Base-by-base conservation (phyloP, 192 early-diverging fungal species). In the Chytriomyces confervae region DNA sequence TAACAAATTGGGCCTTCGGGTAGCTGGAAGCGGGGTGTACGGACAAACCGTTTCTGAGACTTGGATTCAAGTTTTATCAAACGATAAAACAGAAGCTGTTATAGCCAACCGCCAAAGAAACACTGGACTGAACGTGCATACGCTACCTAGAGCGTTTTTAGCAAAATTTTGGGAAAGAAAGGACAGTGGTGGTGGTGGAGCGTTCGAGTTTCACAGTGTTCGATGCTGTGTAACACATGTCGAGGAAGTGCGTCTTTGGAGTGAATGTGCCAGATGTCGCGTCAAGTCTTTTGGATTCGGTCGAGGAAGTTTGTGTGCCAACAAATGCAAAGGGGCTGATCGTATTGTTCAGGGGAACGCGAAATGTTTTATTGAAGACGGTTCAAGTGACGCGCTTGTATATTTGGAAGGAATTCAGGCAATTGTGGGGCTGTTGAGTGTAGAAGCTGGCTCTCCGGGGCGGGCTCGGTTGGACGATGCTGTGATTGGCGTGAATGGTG, bases 371-470 rank as follows among this genome's bases (percentile, higher is more conserved):
- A 29, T 71, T 18, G 69, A 71, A 2, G 69, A 71, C 45, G 69
- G 69, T 16, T 57, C 16, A 8, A 16, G 57, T 18, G 69, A 71
- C 13, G 69, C 69, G 69, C 20, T 61, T 48, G 47, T 71, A 6
- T 71, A 57, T n/a, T 24, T 71, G 69, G 69, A 71, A 27, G n/a
- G 50, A 16, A 57, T 71, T 71, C 27, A 71, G 27, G 20, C 23
- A 11, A 4, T 71, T 8, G 23, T 27, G 16, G 69, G 69, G 36
- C 13, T 71, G 16, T 61, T 71, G 10, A 51, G 23, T 13, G 18
- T 71, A 8, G 69, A 71, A 27, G 4, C 36, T 36, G 36, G 36
- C 36, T 36, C 36, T 36, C 0, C 36, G 36, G 36, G 36, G 36
- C 36, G 36, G 36, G 36, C 2, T 36, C 36, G 36, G 36, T 36